Conservation (phyloP, 345 rosid species). For the Hevea brasiliensis region DNA sequence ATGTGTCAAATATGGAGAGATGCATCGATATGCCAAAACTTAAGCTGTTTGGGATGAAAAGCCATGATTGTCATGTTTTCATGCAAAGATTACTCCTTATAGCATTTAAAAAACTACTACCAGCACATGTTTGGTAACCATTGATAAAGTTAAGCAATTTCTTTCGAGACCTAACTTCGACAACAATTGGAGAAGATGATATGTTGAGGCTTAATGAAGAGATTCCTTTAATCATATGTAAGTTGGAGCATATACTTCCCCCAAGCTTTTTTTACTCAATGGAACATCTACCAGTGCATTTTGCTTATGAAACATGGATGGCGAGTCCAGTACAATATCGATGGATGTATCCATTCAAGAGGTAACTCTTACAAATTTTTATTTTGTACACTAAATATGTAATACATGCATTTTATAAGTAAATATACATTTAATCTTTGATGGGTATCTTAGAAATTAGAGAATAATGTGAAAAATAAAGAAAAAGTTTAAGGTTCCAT, state of each 20-base stretch:
- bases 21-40: not conserved
- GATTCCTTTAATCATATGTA: not conserved
- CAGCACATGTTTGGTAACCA: no score
- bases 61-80: slow-evolving; percentile 3
- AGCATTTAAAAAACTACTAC: not conserved
- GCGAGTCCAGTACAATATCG: not conserved
- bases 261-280: not conserved
- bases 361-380: no score
- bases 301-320: not conserved
- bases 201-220: not conserved
- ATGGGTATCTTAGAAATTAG: no score
- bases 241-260: not conserved
- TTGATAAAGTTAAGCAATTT: no score
- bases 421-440: no score
- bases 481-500: no score
- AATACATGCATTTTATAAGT: no score
- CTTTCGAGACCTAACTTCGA: not conserved
- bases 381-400: no score
- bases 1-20: not conserved
- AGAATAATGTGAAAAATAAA: no score
- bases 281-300: not conserved
- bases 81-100: not conserved
- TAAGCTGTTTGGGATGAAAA: not conserved
- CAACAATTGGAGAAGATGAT: not conserved
- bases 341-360: not conserved